Percentiles rank a stretch among this genome's conserved stretches.
phyloP scores from a whole-genome alignment of 768 basidiomycete species.

The Boletus tylopilopsis region DNA sequence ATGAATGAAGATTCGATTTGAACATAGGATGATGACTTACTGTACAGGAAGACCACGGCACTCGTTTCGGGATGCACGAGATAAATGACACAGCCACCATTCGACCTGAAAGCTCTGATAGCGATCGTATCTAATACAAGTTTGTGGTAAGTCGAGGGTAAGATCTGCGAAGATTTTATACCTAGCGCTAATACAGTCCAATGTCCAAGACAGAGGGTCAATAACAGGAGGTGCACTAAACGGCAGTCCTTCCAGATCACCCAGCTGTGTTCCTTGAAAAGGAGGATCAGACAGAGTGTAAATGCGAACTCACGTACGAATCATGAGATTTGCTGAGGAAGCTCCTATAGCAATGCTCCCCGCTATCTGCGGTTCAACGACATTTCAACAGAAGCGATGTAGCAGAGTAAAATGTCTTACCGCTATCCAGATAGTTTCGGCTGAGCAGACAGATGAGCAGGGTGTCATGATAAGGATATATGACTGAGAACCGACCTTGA shows the following conservation, averaged over 20 bases:
- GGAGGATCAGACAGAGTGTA: not conserved
- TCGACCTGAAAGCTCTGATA: not conserved
- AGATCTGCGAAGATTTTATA: not conserved
- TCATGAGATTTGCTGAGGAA: constrained; percentile 22
- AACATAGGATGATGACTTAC: constrained; percentile 3
- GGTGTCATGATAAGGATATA: not conserved
- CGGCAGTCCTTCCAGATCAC: constrained; percentile 22
- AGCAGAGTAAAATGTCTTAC: constrained; percentile 1
- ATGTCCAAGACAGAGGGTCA: constrained; percentile 21
- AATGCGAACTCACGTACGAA: constrained; percentile 22
- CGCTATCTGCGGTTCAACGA: not conserved
- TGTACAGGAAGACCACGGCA: constrained; percentile 12
- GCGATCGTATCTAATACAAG: constrained; percentile 6
- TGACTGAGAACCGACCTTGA: constrained; percentile 14
- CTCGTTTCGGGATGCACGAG: not conserved
- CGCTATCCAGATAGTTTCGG: not conserved
- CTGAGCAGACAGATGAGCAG: constrained; percentile 3
- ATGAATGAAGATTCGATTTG: not conserved
- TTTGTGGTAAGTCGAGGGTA: not conserved
- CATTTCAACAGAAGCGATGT: not conserved
- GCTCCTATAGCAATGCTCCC: constrained; percentile 10
- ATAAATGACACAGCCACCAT: constrained; percentile 1
- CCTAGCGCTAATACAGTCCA: constrained; percentile 18
- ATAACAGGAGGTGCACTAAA: constrained; percentile 12
- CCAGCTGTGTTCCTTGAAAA: constrained; percentile 16